Evolutionary conservation across 228 moss, liverwort and hornwort species (phyloP), one percentile per base, ranked within the genome.

Genomic region (Sphagnum magellanicum): DNA sequence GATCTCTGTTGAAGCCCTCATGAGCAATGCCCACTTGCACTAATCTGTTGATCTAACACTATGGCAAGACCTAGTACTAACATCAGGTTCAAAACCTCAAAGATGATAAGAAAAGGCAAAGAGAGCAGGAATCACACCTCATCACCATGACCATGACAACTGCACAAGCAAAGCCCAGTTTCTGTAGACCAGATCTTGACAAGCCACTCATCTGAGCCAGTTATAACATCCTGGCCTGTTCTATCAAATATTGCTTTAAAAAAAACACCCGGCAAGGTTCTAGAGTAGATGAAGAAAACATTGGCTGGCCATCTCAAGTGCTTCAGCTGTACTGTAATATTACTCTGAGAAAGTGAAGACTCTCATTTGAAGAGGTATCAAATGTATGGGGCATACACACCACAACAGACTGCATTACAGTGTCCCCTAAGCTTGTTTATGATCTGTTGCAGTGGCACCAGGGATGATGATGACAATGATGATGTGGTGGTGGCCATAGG

Each of bases 171-270:
- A 57, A 98, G 87, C 50, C 98, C 94, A 72, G 98, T 92, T 75
- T 92, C 92, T 50, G 92, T 87, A 49, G 98, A 98, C 98, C 98
- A 98, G 49, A 98, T 88, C 84, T 98, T 98, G 49, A 98, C 98
- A 70, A 98, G 92, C 46, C 98, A 94, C 76, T 98, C 98, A 75
- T 98, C 98, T 15, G 98, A 98, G 61, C 98, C 98, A 63, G 98
- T 98, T 49, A 98, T 94, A 64, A 98, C 98, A 84, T 92, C 92
- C 70, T 91, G 93, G 50, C 98, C 98, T 47, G 83, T 93, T 67
- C 91, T 90, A 74, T 98, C 94, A 81, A 98, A 98, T 75, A 93
- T 94, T 70, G 98, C 97, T 97, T 80, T 74, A 83, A 60, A 63
- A 63, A 81, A 63, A 12, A 7, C 7, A 12, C 7, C 7, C 7